Base-by-base conservation (phyloP, 2,329 filamentous ascomycete species). In the Clonostachys sp. region DNA sequence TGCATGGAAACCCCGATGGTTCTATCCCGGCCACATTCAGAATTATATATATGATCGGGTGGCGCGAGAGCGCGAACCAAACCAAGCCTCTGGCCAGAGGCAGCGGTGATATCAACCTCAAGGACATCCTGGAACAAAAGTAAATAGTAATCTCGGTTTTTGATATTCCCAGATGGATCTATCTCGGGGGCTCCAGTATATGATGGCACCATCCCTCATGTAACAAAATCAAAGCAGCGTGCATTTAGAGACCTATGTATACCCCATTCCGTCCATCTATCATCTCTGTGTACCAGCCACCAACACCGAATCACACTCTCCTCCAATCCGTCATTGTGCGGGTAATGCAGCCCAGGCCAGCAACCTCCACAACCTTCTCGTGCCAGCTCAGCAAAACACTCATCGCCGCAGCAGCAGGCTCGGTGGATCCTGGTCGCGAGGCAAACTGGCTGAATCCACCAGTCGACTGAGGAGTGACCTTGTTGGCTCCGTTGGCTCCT, bases 21-120 rank as follows among this genome's bases (percentile, higher is more conserved):
- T 81, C 73, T 2, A 76, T 94, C 51, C 94, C 94, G 1, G 94
- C 94, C 2, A 99, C 94, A 0, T 99, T 96, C 62, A 80, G 94
- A 56, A 78, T 96, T 57, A 96, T 99, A 51, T 96, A 94, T 66
- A 96, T 97, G 91, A 99, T 99, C 67, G 94, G 94, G 0, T 99
- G 94, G 94, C 95, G 92, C 63, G 88, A 91, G 55, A 86, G 88
- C 3, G 78, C 80, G 33, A 81, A 84, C 46, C 91, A 97, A 68
- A 76, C 85, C 3, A 76, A 92, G 67, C 91, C 94, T 6, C 70
- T 97, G 49, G 70, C 85, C 54, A 81, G 94, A 55, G 94, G 94
- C 1, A 95, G 86, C 53, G 94, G 89, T 10, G 77, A 96, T 61
- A 72, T 96, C 40, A 96, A 88, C 65, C 77, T 99, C 52, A 95